Evolutionary conservation across 805 yeast species (phyloP).

Genomic region (Suhomyces canberraensis): DNA sequence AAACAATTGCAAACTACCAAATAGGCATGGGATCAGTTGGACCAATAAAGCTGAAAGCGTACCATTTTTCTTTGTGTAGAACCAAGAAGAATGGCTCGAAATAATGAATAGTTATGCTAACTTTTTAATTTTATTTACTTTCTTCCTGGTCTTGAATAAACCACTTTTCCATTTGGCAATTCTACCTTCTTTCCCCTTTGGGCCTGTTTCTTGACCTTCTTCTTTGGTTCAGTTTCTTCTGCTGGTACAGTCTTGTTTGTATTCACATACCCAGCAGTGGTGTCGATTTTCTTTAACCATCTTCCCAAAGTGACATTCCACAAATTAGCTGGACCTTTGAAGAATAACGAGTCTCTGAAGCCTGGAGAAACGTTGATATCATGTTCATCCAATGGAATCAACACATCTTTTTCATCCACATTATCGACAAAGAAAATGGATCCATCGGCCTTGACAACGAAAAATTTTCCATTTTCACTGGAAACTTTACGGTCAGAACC

Average conservation of each 20-base stretch:
- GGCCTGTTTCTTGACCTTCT: slow-evolving; percentile 29
- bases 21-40: no score
- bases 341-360: slow-evolving; percentile 46
- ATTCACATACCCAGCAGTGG: slow-evolving; percentile 14
- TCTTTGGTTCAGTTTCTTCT: slow-evolving; percentile 10
- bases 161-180: slow-evolving; percentile 61
- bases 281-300: slow-evolving; percentile 18
- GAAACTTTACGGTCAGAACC: slow-evolving; percentile 44
- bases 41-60: no score
- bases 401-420: slow-evolving; percentile 23
- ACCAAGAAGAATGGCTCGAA: no score
- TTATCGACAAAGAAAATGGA: slow-evolving; percentile 48
- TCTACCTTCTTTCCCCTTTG: slow-evolving; percentile 44
- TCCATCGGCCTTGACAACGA: slow-evolving; percentile 57
- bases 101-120: no score
- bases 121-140: no score
- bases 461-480: slow-evolving; percentile 46
- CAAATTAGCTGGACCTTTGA: slow-evolving; percentile 36
- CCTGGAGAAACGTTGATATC: slow-evolving; percentile 47
- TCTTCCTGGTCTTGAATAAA: slow-evolving; percentile 29
- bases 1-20: no score
- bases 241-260: slow-evolving; percentile 20
- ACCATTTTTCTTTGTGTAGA: no score
- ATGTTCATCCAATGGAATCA: slow-evolving; percentile 43
- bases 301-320: slow-evolving; percentile 49